Evolutionary conservation across 164 flowering plant species (phyloP), one percentile per base, ranked within the genome.

Genomic region (Dillenia suffruticosa): DNA sequence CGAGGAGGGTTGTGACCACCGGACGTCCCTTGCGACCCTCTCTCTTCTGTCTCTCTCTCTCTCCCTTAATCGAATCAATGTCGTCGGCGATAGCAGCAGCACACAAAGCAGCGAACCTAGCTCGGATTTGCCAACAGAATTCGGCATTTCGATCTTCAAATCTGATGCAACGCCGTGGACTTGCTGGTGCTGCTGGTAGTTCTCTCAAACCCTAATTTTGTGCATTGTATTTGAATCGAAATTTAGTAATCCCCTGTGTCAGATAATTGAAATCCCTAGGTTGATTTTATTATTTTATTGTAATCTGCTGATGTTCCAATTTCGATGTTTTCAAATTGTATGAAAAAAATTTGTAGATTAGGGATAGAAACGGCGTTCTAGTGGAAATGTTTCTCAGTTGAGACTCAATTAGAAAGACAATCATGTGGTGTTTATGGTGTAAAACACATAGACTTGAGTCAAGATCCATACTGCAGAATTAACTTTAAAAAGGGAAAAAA

Each of bases 131-230:
- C 50, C 45, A 72, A 46, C 64, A 72, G 11, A 10, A 63, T 15
- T 58, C 70, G 44, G 62, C 58, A 10, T 56, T 69, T 63, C 66
- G 63, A 60, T 59, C 75, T 11, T 14, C 68, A 44, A 68, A 44
- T 19, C 70, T 82, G 44, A 47, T 70, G 53, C 83, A 72, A 12
- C 76, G 79, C 46, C 85, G 85, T 24, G 77, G 81, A 50, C 74
- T 81, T 10, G 82, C 83, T 50, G 85, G 81, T 56, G 76, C 81
- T 51, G 81, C 81, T 12, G 85, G 85, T 81, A 77, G 45, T 22
- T 22, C 50, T 7, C 55, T 15, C 5, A 9, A 9, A 26, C 9
- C 55, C 22, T 11, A 54, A 9, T 49, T 53, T 57, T 26, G 9
- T 11, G 17, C 46, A 10, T 51, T 22, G 46, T 53, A 26, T 22